Evolutionary conservation across 1,284 basidiomycete genomes (phyloP).

Genomic region (Irpex sp.): DNA sequence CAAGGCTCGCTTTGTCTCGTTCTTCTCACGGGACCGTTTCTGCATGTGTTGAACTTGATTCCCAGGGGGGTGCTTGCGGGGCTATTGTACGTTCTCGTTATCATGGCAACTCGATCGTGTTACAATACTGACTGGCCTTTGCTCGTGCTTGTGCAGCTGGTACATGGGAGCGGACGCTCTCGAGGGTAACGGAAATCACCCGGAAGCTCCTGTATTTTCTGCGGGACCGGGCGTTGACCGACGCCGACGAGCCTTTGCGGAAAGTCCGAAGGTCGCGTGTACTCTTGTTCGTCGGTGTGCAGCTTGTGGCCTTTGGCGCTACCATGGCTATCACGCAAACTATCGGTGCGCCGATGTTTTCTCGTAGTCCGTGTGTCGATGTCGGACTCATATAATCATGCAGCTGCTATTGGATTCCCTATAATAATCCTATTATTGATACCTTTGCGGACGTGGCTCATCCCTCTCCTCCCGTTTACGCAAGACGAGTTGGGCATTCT

Average conservation of each 20-base stretch:
- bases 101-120: not conserved
- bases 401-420: conserved; percentile 89
- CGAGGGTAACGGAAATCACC: conserved; percentile 79
- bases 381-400: not conserved
- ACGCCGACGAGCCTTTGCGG: conserved; percentile 65
- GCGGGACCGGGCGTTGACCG: conserved; percentile 65
- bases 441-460: conserved; percentile 72
- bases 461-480: conserved; percentile 81
- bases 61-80: conserved; percentile 75
- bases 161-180: conserved; percentile 89
- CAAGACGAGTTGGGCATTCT: conserved; percentile 79
- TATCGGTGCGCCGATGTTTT: conserved; percentile 53
- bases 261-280: conserved; percentile 76
- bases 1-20: conserved; percentile 82
- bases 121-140: conserved; percentile 13
- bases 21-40: conserved; percentile 77
- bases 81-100: conserved; percentile 50
- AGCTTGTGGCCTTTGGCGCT: conserved; percentile 84
- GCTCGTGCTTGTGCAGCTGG: conserved; percentile 53
- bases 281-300: conserved; percentile 74
- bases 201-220: conserved; percentile 82
- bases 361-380: not conserved
- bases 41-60: conserved; percentile 76
- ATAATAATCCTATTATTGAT: conserved; percentile 86
- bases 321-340: conserved; percentile 94